Base-by-base conservation (phyloP, 1,139 yeast genomes). In the Trichomonascaceae sp. region DNA sequence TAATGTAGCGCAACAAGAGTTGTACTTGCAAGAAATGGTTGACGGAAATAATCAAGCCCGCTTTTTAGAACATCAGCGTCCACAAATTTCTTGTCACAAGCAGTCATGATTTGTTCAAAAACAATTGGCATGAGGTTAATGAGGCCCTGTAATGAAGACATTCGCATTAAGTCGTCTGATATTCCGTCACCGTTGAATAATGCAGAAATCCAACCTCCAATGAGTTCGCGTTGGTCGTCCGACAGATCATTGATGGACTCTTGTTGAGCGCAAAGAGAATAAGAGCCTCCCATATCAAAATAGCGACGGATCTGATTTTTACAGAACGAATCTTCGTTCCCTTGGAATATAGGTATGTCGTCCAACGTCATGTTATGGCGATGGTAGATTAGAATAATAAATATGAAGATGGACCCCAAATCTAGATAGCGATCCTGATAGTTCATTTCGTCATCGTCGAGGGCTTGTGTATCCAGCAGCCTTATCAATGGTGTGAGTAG, bases 141-240 rank as follows among this genome's bases (percentile, higher is more conserved):
- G 51, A 87, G 79, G 56, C 87, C 93, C 61, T 83, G 81, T 22
- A 86, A 79, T 18, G 83, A 75, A 2, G 88, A 81, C 4, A 83
- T 74, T 60, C 83, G 80, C 64, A 90, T 82, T 54, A 90, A 72
- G 39, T 86, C 91, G 67, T 91, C 97, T 0, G 96, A 83, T 45
- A 91, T 80, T 1, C 96, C 96, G 53, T 90, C 95, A 46, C 88
- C 81, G 57, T 88, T 91, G 70, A 87, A 90, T 49, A 91, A 69
- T 1, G 95, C 93, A 45, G 79, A 74, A 46, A 87, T 79, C 98
- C 98, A 91, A 45, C 82, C 86, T 49, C 81, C 81, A 36, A 87
- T 70, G 12, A 85, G 74, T 43, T 75, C 80, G 50, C 75, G 73
- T 60, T 66, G 62, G 4, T 61, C 66, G 3, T 62, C 61, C 3